Base-by-base conservation (phyloP, 805 yeast species). In the Candida manassasensis region DNA sequence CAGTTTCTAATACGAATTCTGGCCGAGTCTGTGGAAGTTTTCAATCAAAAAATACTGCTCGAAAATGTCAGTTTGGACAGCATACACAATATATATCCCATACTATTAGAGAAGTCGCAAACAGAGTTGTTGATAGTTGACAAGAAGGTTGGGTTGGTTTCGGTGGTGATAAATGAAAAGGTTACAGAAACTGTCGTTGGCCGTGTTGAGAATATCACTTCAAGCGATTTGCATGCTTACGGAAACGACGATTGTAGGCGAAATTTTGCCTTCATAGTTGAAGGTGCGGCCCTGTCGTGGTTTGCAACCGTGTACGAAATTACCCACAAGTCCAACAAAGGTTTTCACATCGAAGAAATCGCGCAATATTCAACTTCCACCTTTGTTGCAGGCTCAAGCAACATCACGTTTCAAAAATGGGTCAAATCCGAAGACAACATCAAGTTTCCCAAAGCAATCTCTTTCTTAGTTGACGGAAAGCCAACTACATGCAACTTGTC, bases 341-440 rank as follows among this genome's bases (percentile, higher is more conserved):
- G 13, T 4, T 12, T 32, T 12, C 11, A 32, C 8, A 4, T 24
- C 7, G 15, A 21, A 4, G n/a, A 14, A n/a, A 21, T 30, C 6
- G 33, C 25, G n/a, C 8, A n/a, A 6, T 30, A 30, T 15, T 4
- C 6, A 13, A 21, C 5, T n/a, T 17, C 28, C 6, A 24, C 26
- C 4, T 24, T 24, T 22, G 22, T n/a, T 6, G 6, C 14, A 13
- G 22, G 7, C 4, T 5, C 28, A 9, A n/a, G 15, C 6, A 10
- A 19, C 5, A 16, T 34, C 11, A 12, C 8, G 4, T 35, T 29
- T 13, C 18, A 18, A 9, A 29, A 25, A 16, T 35, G 34, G 38
- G 19, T 14, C n/a, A 35, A 29, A 16, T 24, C 17, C 6, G 25
- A 10, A 12, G 15, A 14, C n/a, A 34, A 26, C 12, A 13, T 8